Conservation (phyloP, 2,329 filamentous ascomycete genomes). For the Arthroderma sp. region DNA sequence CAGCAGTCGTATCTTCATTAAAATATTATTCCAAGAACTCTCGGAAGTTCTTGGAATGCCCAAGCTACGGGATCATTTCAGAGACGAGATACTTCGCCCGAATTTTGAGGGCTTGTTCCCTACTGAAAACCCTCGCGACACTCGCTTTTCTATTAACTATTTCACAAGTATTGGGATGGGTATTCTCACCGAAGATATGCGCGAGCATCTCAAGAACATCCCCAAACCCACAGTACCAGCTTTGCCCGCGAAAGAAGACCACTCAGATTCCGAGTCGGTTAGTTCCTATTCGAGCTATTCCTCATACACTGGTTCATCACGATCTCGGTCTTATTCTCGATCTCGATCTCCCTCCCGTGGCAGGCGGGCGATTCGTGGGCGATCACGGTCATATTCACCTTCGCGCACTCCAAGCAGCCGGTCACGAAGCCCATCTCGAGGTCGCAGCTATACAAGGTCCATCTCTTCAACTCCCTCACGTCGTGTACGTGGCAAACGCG, state of each 20-base stretch:
- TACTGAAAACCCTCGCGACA: slow-evolving; percentile 73
- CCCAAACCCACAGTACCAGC: slow-evolving; percentile 71
- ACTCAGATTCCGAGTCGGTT: slow-evolving; percentile 54
- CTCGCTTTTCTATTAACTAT: slow-evolving; percentile 97
- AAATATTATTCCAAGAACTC: slow-evolving; percentile 90
- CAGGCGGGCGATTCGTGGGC: slow-evolving; percentile 10
- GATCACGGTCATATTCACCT: slow-evolving; percentile 5
- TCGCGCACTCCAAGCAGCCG: slow-evolving; percentile 19
- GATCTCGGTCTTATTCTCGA: slow-evolving; percentile 30
- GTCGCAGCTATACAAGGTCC: slow-evolving; percentile 24
- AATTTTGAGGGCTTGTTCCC: slow-evolving; percentile 81
- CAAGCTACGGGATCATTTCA: slow-evolving; percentile 61
- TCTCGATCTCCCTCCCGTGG: slow-evolving; percentile 32
- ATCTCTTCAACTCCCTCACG: slow-evolving; percentile 15
- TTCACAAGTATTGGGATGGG: slow-evolving; percentile 98
- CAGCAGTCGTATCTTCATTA: slow-evolving; percentile 94
- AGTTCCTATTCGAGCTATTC: slow-evolving; percentile 63
- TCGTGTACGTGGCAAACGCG: slow-evolving; percentile 15
- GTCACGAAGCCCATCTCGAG: slow-evolving; percentile 19
- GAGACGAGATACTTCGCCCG: slow-evolving; percentile 63
- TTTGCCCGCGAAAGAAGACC: slow-evolving; percentile 39
- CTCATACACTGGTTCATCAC: slow-evolving; percentile 42
- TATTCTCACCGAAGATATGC: slow-evolving; percentile 84
- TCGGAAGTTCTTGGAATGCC: slow-evolving; percentile 74
- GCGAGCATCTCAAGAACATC: slow-evolving; percentile 76